phyloP scores from a whole-genome alignment of 2,329 filamentous ascomycete species.

The Talaromyces sp. region DNA sequence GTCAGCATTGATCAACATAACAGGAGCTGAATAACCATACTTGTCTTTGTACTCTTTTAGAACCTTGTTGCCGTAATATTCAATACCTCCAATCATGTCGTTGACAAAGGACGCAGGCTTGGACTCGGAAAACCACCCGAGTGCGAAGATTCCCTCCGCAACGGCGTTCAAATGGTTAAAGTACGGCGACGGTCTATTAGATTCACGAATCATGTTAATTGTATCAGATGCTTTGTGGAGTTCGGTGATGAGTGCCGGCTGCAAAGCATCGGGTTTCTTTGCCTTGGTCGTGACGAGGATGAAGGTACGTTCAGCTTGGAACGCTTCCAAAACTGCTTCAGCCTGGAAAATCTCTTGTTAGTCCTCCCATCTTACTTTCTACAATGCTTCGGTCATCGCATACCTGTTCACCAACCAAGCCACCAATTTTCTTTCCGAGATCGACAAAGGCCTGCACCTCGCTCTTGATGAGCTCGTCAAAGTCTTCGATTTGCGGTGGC shows the following conservation, averaged over 20 bases:
- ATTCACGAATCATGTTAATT: conserved; percentile 74
- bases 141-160: conserved; percentile 78
- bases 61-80: conserved; percentile 93
- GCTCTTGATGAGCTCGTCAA: conserved; percentile 69
- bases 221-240: conserved; percentile 76
- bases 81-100: conserved; percentile 73
- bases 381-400: conserved; percentile 14
- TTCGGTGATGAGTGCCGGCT: conserved; percentile 72
- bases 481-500: conserved; percentile 77
- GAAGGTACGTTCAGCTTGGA: conserved; percentile 80
- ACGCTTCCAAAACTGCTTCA: conserved; percentile 57
- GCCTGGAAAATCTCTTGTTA: conserved; percentile 35
- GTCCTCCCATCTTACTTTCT: background rate
- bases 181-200: conserved; percentile 66
- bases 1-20: background rate
- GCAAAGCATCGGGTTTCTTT: conserved; percentile 78
- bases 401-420: conserved; percentile 74
- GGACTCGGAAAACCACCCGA: conserved; percentile 83
- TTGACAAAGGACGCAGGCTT: conserved; percentile 82
- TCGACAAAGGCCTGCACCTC: conserved; percentile 73
- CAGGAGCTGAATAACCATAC: conserved; percentile 38
- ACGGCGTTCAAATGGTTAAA: conserved; percentile 83
- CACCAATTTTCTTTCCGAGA: conserved; percentile 71
- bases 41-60: conserved; percentile 84
- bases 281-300: conserved; percentile 83